A percentile compares a stretch with the other conserved stretches of the same genome.
These are phyloP conservation scores for Aspergillus tubingensis DNA, from an alignment of 2,329 filamentous ascomycete genomes.

Conservation along the genomic window DNA sequence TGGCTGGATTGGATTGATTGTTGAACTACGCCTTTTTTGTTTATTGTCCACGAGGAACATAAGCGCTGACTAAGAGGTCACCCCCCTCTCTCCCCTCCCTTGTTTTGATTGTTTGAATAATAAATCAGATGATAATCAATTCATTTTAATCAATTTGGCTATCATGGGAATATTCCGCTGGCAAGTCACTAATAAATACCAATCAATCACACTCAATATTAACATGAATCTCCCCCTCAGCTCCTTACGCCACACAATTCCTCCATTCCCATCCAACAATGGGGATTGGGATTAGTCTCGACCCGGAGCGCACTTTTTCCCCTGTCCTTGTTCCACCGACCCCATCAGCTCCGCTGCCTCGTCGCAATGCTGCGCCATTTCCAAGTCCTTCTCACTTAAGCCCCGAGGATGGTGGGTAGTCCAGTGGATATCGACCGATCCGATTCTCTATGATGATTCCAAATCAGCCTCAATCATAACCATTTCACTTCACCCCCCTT, in stretches of 20 bases:
- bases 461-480: constrained; percentile 13
- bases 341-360: constrained; percentile 38
- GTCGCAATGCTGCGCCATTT: constrained; percentile 42
- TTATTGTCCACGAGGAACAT: background rate
- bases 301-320: constrained; percentile 31
- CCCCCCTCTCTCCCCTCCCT: background rate
- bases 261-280: background rate
- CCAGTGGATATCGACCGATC: constrained; percentile 43
- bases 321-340: constrained; percentile 33
- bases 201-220: background rate
- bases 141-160: background rate
- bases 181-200: too few species aligned
- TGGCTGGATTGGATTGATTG: too few species aligned
- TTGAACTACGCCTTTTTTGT: too few species aligned
- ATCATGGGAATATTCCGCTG: background rate
- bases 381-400: constrained; percentile 39
- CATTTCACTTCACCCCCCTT: background rate
- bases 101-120: background rate
- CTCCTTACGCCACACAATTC: background rate
- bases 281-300: background rate
- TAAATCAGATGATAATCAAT: too few species aligned
- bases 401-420: constrained; percentile 44
- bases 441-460: constrained; percentile 30
- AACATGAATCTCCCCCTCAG: background rate
- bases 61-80: background rate